phyloP scores from a whole-genome alignment of 371 early-diverging fungal species.

The Neoconidiobolus thromboides region DNA sequence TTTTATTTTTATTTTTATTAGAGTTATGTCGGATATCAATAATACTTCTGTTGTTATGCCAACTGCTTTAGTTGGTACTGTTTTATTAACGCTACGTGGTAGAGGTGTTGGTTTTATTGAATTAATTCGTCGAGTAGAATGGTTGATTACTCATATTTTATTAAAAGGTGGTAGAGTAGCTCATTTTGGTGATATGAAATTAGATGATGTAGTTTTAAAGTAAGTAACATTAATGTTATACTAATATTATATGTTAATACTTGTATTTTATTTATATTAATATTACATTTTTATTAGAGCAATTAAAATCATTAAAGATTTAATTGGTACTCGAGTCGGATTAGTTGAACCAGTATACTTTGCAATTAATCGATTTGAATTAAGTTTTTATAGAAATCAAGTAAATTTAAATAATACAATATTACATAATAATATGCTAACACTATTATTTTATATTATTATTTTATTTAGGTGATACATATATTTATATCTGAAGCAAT shows the following conservation, averaged over 20 bases:
- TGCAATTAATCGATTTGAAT: constrained; percentile 65
- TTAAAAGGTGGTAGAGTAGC: constrained; percentile 64
- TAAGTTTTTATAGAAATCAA: constrained; percentile 71
- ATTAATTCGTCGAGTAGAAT: constrained; percentile 57
- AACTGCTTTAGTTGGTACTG: constrained; percentile 30
- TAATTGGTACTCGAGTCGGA: constrained; percentile 56
- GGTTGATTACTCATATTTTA: constrained; percentile 47
- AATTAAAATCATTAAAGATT: constrained; percentile 43
- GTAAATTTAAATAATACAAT: constrained; percentile 8
- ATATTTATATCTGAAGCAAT: constrained; percentile 25
- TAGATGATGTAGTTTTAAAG: constrained; percentile 39
- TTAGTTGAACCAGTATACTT: constrained; percentile 75
- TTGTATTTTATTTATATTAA: background rate
- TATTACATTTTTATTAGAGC: constrained; percentile 24
- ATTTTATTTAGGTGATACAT: constrained; percentile 48
- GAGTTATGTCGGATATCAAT: constrained; percentile 50
- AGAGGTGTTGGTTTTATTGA: constrained; percentile 15
- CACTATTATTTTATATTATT: constrained; percentile 37
- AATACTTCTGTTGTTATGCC: constrained; percentile 63
- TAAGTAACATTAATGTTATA: constrained; percentile 9
- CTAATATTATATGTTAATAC: no score
- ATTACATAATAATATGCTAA: background rate
- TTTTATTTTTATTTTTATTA: constrained; percentile 7
- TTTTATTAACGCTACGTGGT: constrained; percentile 41
- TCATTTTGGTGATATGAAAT: constrained; percentile 55